phyloP scores from a whole-genome alignment of 306 rosid genomes.

The Rosa rugosa region DNA sequence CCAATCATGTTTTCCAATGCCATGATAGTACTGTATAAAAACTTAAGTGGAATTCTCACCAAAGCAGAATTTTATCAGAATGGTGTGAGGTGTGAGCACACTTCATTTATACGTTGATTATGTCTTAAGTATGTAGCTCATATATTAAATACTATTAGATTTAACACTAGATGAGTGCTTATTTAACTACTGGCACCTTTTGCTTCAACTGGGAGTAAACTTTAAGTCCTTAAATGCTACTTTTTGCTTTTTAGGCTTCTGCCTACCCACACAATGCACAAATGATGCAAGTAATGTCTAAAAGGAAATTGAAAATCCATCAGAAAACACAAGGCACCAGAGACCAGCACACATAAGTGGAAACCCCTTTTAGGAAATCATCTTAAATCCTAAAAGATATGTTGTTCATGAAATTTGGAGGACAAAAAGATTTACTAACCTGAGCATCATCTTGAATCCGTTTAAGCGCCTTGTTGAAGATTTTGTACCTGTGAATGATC shows the following conservation, averaged over 20 bases:
- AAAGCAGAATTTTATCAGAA: background rate
- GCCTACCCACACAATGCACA: slow-evolving; percentile 1
- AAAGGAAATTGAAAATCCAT: background rate
- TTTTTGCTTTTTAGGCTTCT: background rate
- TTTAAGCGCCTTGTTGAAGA: slow-evolving; percentile 79
- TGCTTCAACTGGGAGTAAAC: background rate
- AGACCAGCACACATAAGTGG: background rate
- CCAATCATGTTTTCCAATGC: background rate
- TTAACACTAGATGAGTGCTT: background rate
- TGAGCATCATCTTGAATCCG: slow-evolving; percentile 85
- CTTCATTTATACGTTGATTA: background rate
- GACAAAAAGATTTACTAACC: slow-evolving; percentile 36
- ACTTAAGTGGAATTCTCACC: background rate
- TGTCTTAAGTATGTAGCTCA: background rate
- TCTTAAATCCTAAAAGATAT: background rate
- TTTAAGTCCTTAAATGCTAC: background rate
- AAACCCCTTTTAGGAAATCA: slow-evolving; percentile 1
- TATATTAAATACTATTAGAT: background rate
- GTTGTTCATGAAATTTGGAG: background rate
- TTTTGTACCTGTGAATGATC: slow-evolving; percentile 59
- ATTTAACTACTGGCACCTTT: background rate
- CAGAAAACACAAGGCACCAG: background rate
- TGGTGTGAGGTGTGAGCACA: background rate
- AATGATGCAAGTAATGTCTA: background rate
- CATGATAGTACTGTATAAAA: background rate